Evolutionary conservation across 2,329 filamentous ascomycete species (phyloP).

Genomic region (Rhynchosporium graminicola): DNA sequence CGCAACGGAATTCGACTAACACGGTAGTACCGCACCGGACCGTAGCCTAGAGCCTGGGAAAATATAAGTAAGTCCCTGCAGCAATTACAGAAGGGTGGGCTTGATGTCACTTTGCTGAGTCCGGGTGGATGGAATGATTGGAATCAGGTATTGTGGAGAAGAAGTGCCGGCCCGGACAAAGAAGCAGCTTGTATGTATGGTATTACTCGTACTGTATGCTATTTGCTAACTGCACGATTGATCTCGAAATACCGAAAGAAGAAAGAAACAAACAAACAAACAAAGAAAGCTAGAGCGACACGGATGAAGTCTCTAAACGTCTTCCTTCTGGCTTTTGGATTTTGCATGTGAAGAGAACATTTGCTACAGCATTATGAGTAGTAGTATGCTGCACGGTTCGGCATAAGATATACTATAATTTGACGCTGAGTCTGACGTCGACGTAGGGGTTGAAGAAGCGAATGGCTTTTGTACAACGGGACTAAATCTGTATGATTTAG

Average conservation of each 20-base stretch:
- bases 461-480: neutral
- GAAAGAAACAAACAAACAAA: neutral
- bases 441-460: conserved; percentile 11
- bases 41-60: neutral
- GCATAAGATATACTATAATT: neutral
- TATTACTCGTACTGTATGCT: too few relatives aligned
- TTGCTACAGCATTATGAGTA: neutral
- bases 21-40: neutral
- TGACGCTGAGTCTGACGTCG: neutral
- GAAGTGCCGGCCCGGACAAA: neutral
- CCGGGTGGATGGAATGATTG: neutral
- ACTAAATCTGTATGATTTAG: neutral
- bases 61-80: conserved; percentile 4
- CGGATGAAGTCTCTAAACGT: neutral
- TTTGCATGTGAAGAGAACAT: conserved; percentile 2
- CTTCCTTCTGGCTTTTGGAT: neutral
- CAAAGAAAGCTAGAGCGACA: neutral
- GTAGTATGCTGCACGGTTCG: neutral
- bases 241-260: neutral
- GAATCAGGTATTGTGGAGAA: conserved; percentile 3
- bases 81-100: conserved; percentile 1
- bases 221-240: too few relatives aligned
- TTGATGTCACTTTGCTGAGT: neutral
- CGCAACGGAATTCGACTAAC: conserved; percentile 2
- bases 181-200: too few relatives aligned